phyloP scores from a whole-genome alignment of 2,329 filamentous ascomycete species.

The Corynespora cassiicola region DNA sequence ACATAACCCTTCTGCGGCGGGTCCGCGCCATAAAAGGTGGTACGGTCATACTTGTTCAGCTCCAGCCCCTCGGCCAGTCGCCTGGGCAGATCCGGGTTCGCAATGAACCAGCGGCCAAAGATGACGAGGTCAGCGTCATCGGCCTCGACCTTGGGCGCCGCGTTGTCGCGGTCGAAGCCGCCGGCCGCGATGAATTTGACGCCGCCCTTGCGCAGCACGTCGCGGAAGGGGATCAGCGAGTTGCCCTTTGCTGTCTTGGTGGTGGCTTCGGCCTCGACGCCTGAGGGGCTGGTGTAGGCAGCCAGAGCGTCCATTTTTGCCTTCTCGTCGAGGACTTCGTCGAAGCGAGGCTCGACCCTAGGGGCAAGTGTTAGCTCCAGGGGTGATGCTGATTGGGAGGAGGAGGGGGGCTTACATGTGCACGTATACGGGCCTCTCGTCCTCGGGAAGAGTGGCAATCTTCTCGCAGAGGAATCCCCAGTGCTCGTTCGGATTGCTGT shows the following conservation, averaged over 20 bases:
- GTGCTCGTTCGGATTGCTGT: conserved; percentile 52
- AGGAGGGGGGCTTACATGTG: conserved; percentile 36
- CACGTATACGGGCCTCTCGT: conserved; percentile 37
- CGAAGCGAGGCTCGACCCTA: conserved; percentile 46
- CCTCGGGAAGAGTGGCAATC: conserved; percentile 41
- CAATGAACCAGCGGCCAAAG: conserved; percentile 54
- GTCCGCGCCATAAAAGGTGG: conserved; percentile 52
- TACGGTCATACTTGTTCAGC: conserved; percentile 50
- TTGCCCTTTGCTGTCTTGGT: conserved; percentile 31
- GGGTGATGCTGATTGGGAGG: background rate
- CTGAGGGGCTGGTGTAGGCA: conserved; percentile 37
- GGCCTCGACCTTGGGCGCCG: conserved; percentile 57
- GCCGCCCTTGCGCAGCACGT: conserved; percentile 54
- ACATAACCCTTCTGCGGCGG: conserved; percentile 46
- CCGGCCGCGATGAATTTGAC: conserved; percentile 64
- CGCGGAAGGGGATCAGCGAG: conserved; percentile 45
- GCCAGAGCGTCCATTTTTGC: conserved; percentile 47
- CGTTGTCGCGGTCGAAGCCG: conserved; percentile 60
- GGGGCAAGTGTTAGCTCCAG: conserved; percentile 1
- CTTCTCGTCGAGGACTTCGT: conserved; percentile 43
- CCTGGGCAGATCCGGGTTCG: conserved; percentile 55
- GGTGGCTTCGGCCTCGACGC: conserved; percentile 36
- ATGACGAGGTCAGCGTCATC: conserved; percentile 47
- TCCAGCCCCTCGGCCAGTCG: conserved; percentile 48
- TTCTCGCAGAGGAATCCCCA: conserved; percentile 55